A percentile compares a stretch with the other conserved stretches of the same genome.
These are phyloP conservation scores for Mycena rebaudengoi DNA, from an alignment of 768 basidiomycete genomes.

Conservation along the genomic window DNA sequence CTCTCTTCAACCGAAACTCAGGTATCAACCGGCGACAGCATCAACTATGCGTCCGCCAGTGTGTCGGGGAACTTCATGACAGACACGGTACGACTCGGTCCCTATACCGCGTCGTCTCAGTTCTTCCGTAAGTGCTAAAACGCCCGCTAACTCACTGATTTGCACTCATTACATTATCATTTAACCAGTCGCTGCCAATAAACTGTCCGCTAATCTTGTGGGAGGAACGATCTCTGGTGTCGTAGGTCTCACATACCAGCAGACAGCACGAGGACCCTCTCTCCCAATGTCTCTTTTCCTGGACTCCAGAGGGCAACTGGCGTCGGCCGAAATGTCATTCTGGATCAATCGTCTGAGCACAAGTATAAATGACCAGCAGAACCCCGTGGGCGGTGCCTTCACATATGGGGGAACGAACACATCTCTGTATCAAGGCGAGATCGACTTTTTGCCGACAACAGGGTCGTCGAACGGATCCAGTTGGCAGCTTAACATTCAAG, in stretches of 20 bases:
- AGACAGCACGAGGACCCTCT: too few relatives aligned
- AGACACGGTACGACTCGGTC: constrained; percentile 6
- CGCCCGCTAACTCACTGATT: neutral
- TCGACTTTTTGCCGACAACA: neutral
- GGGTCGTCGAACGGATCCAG: neutral
- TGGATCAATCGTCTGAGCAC: constrained; percentile 2
- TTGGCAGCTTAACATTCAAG: constrained; percentile 8
- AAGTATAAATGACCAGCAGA: neutral
- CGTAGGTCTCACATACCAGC: constrained; percentile 5
- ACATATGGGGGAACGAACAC: constrained; percentile 4
- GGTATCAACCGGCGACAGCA: neutral
- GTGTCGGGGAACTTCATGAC: constrained; percentile 6
- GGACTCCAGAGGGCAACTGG: constrained; percentile 3
- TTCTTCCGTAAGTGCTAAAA: constrained; percentile 9
- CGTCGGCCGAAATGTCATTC: constrained; percentile 9
- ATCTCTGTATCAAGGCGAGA: constrained; percentile 4
- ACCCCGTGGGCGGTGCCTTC: constrained; percentile 1
- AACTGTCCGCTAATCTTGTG: neutral
- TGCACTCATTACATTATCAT: neutral
- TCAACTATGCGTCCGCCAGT: neutral
- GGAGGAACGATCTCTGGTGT: neutral
- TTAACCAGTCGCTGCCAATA: constrained; percentile 2
- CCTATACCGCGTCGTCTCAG: constrained; percentile 9
- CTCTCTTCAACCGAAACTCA: neutral
- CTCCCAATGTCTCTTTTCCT: neutral